A percentile compares a stretch with the other conserved stretches of the same genome.
Conservation (phyloP, 192 early-diverging fungal genomes). For the Coemansia sp. region DNA sequence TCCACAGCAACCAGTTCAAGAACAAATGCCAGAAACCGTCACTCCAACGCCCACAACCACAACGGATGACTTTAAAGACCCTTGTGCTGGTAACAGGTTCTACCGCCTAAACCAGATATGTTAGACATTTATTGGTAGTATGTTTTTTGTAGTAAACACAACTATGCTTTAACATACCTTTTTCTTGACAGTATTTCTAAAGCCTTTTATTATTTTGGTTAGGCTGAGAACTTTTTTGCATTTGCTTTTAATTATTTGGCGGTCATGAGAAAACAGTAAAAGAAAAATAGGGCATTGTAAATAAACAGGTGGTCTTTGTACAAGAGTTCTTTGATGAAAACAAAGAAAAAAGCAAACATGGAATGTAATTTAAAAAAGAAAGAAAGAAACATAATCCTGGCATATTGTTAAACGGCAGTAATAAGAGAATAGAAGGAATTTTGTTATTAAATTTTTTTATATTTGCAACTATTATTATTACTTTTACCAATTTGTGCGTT, state of each 20-base stretch:
- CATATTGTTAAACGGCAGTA: background rate
- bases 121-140: background rate
- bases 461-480: background rate
- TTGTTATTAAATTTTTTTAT: background rate
- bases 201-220: too few species aligned
- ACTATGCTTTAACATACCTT: background rate
- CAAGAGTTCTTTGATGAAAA: background rate
- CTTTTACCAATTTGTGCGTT: background rate
- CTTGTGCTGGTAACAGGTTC: constrained; percentile 8
- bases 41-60: background rate
- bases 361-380: background rate
- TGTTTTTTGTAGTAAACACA: background rate
- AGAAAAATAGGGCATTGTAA: background rate
- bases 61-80: background rate
- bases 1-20: background rate
- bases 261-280: too few species aligned
- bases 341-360: background rate
- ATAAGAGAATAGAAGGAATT: background rate
- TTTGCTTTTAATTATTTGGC: too few species aligned
- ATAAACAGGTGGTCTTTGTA: background rate
- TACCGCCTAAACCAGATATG: constrained; percentile 1
- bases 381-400: background rate
- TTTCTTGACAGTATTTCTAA: background rate
- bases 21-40: background rate
- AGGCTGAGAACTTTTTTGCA: too few species aligned